Evolutionary conservation across 208 protist genomes (phyloP).

Genomic region (Leishmania aethiopica): DNA sequence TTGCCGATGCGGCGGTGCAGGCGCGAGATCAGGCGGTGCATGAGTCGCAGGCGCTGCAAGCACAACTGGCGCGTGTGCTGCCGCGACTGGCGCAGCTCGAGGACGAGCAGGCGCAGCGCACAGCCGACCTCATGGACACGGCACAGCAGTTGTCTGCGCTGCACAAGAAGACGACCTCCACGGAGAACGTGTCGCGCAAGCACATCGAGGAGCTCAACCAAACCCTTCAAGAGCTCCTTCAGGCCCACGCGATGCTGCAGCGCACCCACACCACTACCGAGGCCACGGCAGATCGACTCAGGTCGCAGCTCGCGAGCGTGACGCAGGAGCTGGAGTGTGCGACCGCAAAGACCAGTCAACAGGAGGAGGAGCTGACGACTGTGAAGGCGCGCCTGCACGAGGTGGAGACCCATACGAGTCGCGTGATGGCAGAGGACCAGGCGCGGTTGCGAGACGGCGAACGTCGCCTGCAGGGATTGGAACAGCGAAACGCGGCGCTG

Average conservation of each 20-base stretch:
- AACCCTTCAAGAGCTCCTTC: constrained; percentile 46
- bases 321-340: constrained; percentile 44
- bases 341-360: constrained; percentile 21
- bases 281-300: constrained; percentile 44
- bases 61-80: constrained; percentile 49
- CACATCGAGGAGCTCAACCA: constrained; percentile 52
- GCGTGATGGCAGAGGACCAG: constrained; percentile 36
- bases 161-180: constrained; percentile 38
- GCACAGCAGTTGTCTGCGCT: constrained; percentile 60
- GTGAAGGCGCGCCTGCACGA: constrained; percentile 35
- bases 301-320: constrained; percentile 29
- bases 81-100: constrained; percentile 61
- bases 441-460: constrained; percentile 39
- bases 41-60: constrained; percentile 37
- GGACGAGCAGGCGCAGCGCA: constrained; percentile 47
- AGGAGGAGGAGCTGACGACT: constrained; percentile 34
- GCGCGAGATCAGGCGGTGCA: constrained; percentile 33
- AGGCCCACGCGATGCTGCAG: constrained; percentile 40
- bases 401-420: constrained; percentile 37
- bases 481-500: constrained; percentile 52
- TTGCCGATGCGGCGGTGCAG: constrained; percentile 29
- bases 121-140: constrained; percentile 62
- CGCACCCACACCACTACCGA: constrained; percentile 40
- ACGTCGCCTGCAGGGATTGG: constrained; percentile 36
- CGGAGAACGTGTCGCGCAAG: constrained; percentile 46